Base-by-base conservation (phyloP, 2,329 filamentous ascomycete genomes). In the Spiromastix sp. region DNA sequence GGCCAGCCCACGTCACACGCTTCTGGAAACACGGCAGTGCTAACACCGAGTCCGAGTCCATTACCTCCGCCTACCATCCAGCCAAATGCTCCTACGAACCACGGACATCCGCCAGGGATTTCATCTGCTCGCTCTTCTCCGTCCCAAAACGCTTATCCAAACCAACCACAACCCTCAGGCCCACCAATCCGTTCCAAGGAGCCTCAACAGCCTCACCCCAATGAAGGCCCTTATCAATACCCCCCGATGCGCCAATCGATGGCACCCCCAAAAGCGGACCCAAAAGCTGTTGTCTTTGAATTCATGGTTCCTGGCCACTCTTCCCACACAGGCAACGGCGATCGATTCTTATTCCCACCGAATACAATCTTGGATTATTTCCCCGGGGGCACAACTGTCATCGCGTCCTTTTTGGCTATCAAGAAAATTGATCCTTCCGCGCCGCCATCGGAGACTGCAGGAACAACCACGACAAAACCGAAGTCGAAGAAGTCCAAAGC, bases 321-420 rank as follows among this genome's bases (percentile, higher is more conserved):
- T 0, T 53, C 54, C 3, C 59, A 63, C 40, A 54, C 58, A 20
- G 57, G 56, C 7, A 62, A 58, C 5, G 61, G 63, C 8, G 66
- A 69, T 44, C 59, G 66, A 13, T 70, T 64, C 45, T 45, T 68
- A 2, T 67, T 70, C 40, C 66, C 66, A 1, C 63, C 67, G 43
- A 49, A 67, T 45, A 59, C 64, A 3, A 67, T 69, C 3, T 44
- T 70, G 12, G 66, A 70, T 41, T 67, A 60, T 49, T 52, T 65
- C 13, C 59, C 61, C 3, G 61, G 58, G 11, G 63, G 64, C 22
- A 64, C 56, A 8, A 57, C 58, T 4, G 60, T 68, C 17, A 50
- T 68, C 27, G 63, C 61, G 20, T 69, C 66, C 1, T 69, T 69
- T 42, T 46, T 70, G 4, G 48, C 67, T 11, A 57, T 66, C 15